Evolutionary conservation across 108 stramenopile genomes (phyloP).

Genomic region (Nitzschia sp.): DNA sequence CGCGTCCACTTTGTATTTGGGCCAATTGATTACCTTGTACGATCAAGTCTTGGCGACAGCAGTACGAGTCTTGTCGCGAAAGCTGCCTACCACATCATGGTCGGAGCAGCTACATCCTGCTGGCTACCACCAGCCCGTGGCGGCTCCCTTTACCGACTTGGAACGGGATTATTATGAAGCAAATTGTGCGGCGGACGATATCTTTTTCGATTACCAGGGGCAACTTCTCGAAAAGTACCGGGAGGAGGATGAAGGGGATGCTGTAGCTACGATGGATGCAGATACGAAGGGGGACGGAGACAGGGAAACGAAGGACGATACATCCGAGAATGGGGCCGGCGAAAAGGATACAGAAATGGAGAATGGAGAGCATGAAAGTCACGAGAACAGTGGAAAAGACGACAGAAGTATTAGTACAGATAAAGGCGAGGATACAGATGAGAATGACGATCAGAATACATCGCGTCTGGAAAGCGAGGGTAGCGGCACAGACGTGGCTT

Average conservation of each 20-base stretch:
- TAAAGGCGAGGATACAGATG: not conserved
- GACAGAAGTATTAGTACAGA: too few species aligned
- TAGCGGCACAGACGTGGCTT: not conserved
- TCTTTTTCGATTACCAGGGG: not conserved
- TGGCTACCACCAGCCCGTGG: not conserved
- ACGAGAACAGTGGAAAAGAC: too few species aligned
- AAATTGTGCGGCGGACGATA: conserved; percentile 5
- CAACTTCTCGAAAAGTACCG: not conserved
- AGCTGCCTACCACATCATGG: not conserved
- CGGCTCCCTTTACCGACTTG: conserved; percentile 22
- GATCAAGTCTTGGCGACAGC: conserved; percentile 15
- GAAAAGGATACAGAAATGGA: not conserved
- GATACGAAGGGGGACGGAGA: not conserved
- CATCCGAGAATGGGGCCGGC: not conserved
- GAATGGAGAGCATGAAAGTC: not conserved
- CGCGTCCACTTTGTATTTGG: conserved; percentile 17
- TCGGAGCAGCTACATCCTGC: not conserved
- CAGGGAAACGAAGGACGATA: too few species aligned
- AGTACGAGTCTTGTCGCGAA: not conserved
- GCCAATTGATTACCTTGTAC: conserved; percentile 10
- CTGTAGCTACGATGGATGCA: not conserved
- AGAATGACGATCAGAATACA: not conserved
- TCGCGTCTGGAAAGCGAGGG: too few species aligned
- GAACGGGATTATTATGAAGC: conserved; percentile 8
- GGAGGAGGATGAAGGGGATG: not conserved